Percentiles rank a stretch among this genome's conserved stretches.
These are phyloP conservation scores for Suhomyces guaymorum DNA, from an alignment of 1,139 yeast species.

Conservation along the genomic window DNA sequence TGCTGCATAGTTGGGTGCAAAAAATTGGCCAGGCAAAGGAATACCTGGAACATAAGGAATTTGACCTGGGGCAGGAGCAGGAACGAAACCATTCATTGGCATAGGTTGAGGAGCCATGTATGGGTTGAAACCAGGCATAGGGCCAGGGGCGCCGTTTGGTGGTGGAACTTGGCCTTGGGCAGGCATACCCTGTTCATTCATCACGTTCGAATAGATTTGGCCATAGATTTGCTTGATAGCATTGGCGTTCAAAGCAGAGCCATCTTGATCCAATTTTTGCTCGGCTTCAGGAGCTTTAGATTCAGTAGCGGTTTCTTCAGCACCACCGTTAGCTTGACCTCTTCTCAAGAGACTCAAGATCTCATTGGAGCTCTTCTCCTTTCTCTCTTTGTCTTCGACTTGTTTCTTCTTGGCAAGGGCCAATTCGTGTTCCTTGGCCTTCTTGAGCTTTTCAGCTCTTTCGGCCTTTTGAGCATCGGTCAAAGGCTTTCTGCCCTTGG, in stretches of 20 bases:
- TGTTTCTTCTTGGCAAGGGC: constrained; percentile 24
- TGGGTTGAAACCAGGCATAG: constrained; percentile 3
- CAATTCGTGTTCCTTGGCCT: constrained; percentile 23
- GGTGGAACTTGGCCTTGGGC: constrained; percentile 10
- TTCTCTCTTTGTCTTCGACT: constrained; percentile 11
- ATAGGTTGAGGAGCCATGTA: constrained; percentile 4
- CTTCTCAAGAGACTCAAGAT: constrained; percentile 30
- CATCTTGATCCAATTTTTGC: constrained; percentile 30
- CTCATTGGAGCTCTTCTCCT: constrained; percentile 24
- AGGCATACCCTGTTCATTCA: constrained; percentile 37
- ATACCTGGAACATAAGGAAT: constrained; percentile 27
- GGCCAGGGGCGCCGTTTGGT: too few relatives aligned
- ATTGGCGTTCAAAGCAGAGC: constrained; percentile 31
- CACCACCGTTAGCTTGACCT: constrained; percentile 19
- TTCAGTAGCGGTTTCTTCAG: constrained; percentile 13
- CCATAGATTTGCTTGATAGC: constrained; percentile 53
- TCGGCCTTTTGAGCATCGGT: constrained; percentile 26
- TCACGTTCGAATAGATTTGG: constrained; percentile 46
- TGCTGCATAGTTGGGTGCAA: constrained; percentile 18
- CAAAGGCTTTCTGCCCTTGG: constrained; percentile 43
- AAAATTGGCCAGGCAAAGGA: constrained; percentile 40
- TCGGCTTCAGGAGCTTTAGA: constrained; percentile 22
- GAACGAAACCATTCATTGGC: constrained; percentile 14
- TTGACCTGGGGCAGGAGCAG: constrained; percentile 16
- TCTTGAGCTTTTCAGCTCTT: constrained; percentile 21